These are phyloP conservation scores for Kwoniella bestiolae DNA, from an alignment of 768 basidiomycete genomes.

Conservation along the genomic window DNA sequence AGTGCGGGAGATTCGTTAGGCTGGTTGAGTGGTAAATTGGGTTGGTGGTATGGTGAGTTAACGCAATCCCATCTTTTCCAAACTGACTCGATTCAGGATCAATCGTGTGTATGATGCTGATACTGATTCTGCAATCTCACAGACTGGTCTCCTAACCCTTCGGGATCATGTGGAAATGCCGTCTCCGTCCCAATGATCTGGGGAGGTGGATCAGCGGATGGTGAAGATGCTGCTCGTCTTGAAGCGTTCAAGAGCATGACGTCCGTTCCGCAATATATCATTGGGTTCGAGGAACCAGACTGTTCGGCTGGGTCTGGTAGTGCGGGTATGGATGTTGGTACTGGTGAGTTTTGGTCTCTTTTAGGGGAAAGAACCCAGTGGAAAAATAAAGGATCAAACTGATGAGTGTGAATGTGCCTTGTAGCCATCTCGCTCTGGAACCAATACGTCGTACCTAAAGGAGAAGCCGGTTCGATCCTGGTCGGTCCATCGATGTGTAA, in stretches of 20 bases:
- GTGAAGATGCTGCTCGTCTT: conserved; percentile 39
- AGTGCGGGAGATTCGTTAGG: conserved; percentile 38
- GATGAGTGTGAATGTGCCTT: no score
- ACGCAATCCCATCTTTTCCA: not conserved
- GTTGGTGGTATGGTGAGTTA: conserved; percentile 54
- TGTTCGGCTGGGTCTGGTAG: conserved; percentile 43
- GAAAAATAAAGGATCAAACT: no score
- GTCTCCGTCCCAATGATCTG: conserved; percentile 48
- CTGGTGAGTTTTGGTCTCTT: conserved; percentile 26
- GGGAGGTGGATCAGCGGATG: conserved; percentile 40
- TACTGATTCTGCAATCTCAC: no score
- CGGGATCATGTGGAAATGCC: conserved; percentile 27
- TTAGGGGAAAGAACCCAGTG: no score
- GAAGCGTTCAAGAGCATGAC: conserved; percentile 35
- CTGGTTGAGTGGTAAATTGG: conserved; percentile 39
- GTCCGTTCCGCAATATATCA: conserved; percentile 38
- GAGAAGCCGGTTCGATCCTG: conserved; percentile 41
- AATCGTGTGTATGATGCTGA: not conserved
- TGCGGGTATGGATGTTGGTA: conserved; percentile 33
- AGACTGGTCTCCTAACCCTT: conserved; percentile 40
- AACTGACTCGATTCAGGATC: not conserved
- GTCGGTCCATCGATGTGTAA: conserved; percentile 52
- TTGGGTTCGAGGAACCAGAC: conserved; percentile 54
- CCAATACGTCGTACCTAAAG: conserved; percentile 39
- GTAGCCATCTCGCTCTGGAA: conserved; percentile 44